phyloP scores from a whole-genome alignment of 441 rosid genomes.

The Syzygium malaccense region DNA sequence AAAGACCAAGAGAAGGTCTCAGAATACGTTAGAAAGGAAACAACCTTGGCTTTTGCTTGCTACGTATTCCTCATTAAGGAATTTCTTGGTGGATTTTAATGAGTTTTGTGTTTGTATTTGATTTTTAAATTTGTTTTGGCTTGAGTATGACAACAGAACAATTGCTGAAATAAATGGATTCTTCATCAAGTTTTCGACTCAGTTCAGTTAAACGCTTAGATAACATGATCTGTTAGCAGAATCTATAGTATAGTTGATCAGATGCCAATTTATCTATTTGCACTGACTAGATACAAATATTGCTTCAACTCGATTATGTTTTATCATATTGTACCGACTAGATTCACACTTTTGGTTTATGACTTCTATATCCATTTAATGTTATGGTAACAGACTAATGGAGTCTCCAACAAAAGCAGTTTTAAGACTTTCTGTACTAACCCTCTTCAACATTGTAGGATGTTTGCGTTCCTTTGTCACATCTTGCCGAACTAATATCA shows the following conservation, averaged over 20 bases:
- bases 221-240: neutral
- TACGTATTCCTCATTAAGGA: neutral
- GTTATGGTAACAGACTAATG: neutral
- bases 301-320: neutral
- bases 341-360: neutral
- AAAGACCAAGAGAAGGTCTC: neutral
- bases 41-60: neutral
- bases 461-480: conserved; percentile 89
- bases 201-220: neutral
- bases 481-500: conserved; percentile 72
- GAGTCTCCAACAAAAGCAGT: neutral
- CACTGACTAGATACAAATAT: neutral
- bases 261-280: neutral
- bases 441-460: conserved; percentile 37
- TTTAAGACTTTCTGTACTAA: neutral
- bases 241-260: neutral
- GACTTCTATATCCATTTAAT: neutral
- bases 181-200: neutral
- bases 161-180: neutral
- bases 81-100: neutral
- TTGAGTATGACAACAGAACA: neutral
- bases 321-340: neutral
- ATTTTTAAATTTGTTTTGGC: neutral
- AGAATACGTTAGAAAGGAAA: neutral
- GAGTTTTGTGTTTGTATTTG: neutral